These are phyloP conservation scores for Tricholoma sp. DNA, from an alignment of 768 basidiomycete species.

Conservation along the genomic window DNA sequence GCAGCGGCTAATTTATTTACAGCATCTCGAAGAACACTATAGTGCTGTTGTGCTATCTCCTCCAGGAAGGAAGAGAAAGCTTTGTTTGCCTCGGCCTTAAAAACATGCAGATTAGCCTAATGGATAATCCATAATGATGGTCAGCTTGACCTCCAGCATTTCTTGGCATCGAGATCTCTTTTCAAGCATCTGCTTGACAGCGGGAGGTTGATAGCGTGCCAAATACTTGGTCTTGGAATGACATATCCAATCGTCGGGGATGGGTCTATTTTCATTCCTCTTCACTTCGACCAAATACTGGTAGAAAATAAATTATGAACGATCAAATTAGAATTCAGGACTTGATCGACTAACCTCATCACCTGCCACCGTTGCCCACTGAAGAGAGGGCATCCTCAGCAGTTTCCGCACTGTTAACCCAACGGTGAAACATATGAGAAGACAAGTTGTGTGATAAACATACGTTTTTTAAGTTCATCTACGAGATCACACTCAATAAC, in stretches of 20 bases:
- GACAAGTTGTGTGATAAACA: slow-evolving; percentile 9
- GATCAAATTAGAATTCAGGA: not conserved
- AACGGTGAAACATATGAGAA: not conserved
- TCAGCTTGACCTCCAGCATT: slow-evolving; percentile 41
- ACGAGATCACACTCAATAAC: slow-evolving; percentile 65
- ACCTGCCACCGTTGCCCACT: slow-evolving; percentile 60
- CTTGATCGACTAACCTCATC: slow-evolving; percentile 53
- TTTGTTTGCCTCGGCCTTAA: slow-evolving; percentile 51
- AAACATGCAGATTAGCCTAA: not conserved
- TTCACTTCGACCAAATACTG: slow-evolving; percentile 82
- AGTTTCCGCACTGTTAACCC: slow-evolving; percentile 57
- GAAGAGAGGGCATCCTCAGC: slow-evolving; percentile 65
- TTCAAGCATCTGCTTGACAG: slow-evolving; percentile 52
- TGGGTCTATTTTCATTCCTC: slow-evolving; percentile 44
- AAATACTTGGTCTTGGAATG: slow-evolving; percentile 68
- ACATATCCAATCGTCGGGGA: slow-evolving; percentile 54
- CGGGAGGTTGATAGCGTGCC: slow-evolving; percentile 74
- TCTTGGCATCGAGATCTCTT: slow-evolving; percentile 76
- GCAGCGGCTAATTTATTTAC: slow-evolving; percentile 78
- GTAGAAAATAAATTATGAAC: not conserved
- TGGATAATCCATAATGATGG: not conserved
- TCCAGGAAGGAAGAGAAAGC: slow-evolving; percentile 66
- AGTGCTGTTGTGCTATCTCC: slow-evolving; percentile 65
- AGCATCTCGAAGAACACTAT: slow-evolving; percentile 65
- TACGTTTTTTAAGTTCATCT: slow-evolving; percentile 68